A percentile compares a stretch with the other conserved stretches of the same genome.
These are phyloP conservation scores for Aspergillus awamori DNA, from an alignment of 2,329 filamentous ascomycete species.

Conservation along the genomic window DNA sequence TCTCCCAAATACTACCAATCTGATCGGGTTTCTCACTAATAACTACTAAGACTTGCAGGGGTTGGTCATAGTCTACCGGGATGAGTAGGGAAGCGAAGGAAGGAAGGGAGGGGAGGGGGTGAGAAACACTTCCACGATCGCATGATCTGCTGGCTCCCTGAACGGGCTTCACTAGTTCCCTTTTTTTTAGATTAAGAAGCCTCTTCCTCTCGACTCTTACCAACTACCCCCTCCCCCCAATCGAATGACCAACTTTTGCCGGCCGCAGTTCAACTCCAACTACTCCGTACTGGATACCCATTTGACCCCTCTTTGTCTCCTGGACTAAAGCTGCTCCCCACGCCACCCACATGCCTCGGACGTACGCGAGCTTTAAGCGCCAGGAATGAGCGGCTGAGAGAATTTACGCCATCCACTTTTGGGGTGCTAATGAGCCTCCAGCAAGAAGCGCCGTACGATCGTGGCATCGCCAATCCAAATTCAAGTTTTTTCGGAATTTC, in stretches of 20 bases:
- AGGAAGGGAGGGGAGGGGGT: not conserved
- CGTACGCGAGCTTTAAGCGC: not conserved
- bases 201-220: not conserved
- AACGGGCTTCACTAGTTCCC: not conserved
- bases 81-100: not conserved
- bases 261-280: not conserved
- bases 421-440: not conserved
- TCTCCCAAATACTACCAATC: not conserved
- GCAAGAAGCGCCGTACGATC: not conserved
- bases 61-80: not conserved
- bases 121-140: not conserved
- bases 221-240: too few relatives aligned
- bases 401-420: not conserved
- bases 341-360: not conserved
- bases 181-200: not conserved
- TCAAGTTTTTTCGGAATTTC: not conserved
- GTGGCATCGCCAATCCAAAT: not conserved
- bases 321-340: not conserved
- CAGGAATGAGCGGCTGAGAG: slow-evolving; percentile 6
- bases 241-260: not conserved
- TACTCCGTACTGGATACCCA: too few relatives aligned
- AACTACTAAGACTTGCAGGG: not conserved
- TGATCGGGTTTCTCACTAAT: not conserved
- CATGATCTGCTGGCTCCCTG: not conserved
- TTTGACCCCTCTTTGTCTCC: not conserved